Conservation (phyloP, 2,329 filamentous ascomycete genomes). For the Alternaria brassicae region DNA sequence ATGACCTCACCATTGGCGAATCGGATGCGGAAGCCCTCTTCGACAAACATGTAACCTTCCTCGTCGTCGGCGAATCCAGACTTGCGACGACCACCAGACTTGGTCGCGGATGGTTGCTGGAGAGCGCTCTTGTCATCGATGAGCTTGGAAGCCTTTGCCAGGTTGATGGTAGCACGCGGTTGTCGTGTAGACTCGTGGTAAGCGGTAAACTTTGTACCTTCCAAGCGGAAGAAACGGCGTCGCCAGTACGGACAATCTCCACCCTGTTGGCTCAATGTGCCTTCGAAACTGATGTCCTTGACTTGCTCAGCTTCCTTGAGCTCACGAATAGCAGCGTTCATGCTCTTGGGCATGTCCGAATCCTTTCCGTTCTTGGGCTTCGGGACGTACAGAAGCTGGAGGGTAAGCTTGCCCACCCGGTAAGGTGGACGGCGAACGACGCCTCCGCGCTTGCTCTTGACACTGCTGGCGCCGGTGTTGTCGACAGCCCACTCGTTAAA, state of each 20-base stretch:
- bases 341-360: constrained; percentile 99
- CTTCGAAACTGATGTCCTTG: constrained; percentile 80
- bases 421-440: constrained; percentile 88
- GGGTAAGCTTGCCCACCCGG: constrained; percentile 90
- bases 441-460: constrained; percentile 87
- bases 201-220: constrained; percentile 88
- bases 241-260: constrained; percentile 99
- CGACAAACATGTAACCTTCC: constrained; percentile 99
- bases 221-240: constrained; percentile 93
- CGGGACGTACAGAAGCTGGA: constrained; percentile 94
- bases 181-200: constrained; percentile 96
- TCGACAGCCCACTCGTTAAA: constrained; percentile 99
- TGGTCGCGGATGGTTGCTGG: constrained; percentile 78
- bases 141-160: constrained; percentile 88
- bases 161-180: constrained; percentile 94
- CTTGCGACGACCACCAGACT: constrained; percentile 80
- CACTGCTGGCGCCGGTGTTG: constrained; percentile 78
- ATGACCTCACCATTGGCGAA: constrained; percentile 99
- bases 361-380: constrained; percentile 86
- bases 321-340: constrained; percentile 95
- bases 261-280: constrained; percentile 92
- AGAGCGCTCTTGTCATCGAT: constrained; percentile 90
- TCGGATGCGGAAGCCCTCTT: constrained; percentile 97
- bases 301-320: constrained; percentile 88
- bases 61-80: constrained; percentile 98